Percentiles rank a stretch among this genome's conserved stretches.
Evolutionary conservation across 2,329 filamentous ascomycete species (phyloP).

Genomic region (Alternaria metachromatica): DNA sequence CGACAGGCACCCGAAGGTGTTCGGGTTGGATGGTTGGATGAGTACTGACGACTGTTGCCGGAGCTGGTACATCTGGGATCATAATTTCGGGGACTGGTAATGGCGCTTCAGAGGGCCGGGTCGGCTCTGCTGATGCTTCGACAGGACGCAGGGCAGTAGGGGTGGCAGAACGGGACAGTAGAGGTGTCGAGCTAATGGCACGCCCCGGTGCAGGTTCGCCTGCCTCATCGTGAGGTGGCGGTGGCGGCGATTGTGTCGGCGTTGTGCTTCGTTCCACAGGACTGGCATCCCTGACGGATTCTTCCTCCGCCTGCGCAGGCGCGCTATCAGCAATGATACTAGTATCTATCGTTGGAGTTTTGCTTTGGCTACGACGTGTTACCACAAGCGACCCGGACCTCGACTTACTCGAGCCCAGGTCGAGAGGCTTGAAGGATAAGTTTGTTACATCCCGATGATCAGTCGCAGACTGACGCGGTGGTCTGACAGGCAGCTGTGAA

Average conservation of each 20-base stretch:
- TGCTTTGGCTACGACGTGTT: background rate
- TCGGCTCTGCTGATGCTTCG: background rate
- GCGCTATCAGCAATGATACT: background rate
- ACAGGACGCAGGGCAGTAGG: background rate
- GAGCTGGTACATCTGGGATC: background rate
- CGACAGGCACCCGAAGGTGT: background rate
- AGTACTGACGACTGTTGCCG: background rate
- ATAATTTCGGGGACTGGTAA: background rate
- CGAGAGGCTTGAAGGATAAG: background rate
- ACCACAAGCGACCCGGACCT: background rate
- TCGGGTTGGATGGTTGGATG: background rate
- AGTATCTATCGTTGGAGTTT: background rate
- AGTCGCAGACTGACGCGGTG: background rate
- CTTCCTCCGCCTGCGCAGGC: background rate
- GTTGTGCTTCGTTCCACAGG: background rate
- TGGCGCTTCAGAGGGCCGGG: background rate
- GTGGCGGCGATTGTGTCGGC: background rate
- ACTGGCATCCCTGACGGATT: background rate
- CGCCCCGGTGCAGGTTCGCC: background rate
- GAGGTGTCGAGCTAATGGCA: background rate
- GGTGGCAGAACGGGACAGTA: background rate
- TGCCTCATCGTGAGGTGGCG: background rate
- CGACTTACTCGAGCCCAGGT: background rate
- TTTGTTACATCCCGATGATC: background rate
- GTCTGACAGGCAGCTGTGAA: background rate